These are phyloP conservation scores for Phytopythium mirpurense DNA, from an alignment of 352 stramenopile species.

Conservation along the genomic window DNA sequence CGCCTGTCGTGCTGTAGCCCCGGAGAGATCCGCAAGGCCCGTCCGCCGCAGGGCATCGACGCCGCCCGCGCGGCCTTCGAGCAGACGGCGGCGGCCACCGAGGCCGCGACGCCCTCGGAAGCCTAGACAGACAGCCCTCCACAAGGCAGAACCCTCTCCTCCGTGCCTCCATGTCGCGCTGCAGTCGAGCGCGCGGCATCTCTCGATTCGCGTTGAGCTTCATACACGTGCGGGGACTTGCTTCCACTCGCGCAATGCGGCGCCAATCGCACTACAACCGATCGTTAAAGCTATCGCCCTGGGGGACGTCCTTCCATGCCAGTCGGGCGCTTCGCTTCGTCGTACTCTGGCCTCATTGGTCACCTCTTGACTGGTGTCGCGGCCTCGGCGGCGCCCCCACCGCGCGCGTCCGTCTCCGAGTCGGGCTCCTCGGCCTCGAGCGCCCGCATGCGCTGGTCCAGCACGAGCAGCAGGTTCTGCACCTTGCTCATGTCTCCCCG, in stretches of 20 bases:
- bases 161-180: too few species aligned
- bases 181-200: too few species aligned
- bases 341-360: too few species aligned
- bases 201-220: too few species aligned
- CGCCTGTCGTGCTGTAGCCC: slow-evolving; percentile 24
- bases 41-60: slow-evolving; percentile 52
- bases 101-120: background rate
- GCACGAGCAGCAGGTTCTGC: slow-evolving; percentile 64
- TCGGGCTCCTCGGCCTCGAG: slow-evolving; percentile 51
- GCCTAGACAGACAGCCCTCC: background rate
- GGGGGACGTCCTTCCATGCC: too few species aligned
- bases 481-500: slow-evolving; percentile 74
- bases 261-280: too few species aligned
- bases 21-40: slow-evolving; percentile 82
- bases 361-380: background rate
- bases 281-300: too few species aligned
- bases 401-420: slow-evolving; percentile 15
- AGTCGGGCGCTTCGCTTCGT: too few species aligned
- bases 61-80: slow-evolving; percentile 45
- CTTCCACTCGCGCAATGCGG: too few species aligned
- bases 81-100: slow-evolving; percentile 12
- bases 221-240: too few species aligned
- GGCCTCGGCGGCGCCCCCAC: too few species aligned
- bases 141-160: background rate
- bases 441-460: slow-evolving; percentile 64